These are phyloP conservation scores for Prunus campanulata DNA, from an alignment of 306 rosid genomes.

Conservation along the genomic window DNA sequence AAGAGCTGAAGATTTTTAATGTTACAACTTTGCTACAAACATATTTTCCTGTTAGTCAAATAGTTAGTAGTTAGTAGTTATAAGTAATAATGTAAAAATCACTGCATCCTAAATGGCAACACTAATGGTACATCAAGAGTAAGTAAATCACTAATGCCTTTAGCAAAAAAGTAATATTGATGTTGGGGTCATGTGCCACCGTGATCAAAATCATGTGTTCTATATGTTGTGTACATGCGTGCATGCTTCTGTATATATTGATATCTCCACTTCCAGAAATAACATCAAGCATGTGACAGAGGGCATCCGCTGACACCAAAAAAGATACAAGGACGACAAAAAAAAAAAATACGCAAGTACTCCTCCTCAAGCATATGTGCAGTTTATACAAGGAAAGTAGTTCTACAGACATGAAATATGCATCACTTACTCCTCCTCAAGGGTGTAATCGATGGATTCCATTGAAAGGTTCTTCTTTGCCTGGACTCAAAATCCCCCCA, in stretches of 20 bases:
- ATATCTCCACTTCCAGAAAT: background rate
- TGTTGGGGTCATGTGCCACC: background rate
- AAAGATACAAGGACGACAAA: conserved; percentile 5
- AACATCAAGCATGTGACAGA: conserved; percentile 1
- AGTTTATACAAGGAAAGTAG: conserved; percentile 8
- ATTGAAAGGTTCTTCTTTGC: conserved; percentile 92
- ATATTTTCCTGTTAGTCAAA: background rate
- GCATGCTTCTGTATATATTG: background rate
- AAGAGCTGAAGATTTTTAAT: background rate
- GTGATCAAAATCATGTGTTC: background rate
- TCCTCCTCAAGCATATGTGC: too few relatives aligned
- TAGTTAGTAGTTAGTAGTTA: background rate
- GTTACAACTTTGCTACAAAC: background rate
- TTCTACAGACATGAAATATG: conserved; percentile 23
- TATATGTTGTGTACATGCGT: background rate
- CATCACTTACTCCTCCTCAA: conserved; percentile 78
- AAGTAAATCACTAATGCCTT: background rate
- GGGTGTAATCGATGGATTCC: conserved; percentile 65
- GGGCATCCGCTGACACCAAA: conserved; percentile 9
- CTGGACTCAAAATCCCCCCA: conserved; percentile 40
- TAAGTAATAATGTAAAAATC: background rate
- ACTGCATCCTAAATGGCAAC: background rate
- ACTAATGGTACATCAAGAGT: background rate
- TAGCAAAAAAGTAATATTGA: background rate
- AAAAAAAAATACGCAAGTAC: too few relatives aligned